Evolutionary conservation across 306 rosid species (phyloP).

Genomic region (Rosa multiflora): DNA sequence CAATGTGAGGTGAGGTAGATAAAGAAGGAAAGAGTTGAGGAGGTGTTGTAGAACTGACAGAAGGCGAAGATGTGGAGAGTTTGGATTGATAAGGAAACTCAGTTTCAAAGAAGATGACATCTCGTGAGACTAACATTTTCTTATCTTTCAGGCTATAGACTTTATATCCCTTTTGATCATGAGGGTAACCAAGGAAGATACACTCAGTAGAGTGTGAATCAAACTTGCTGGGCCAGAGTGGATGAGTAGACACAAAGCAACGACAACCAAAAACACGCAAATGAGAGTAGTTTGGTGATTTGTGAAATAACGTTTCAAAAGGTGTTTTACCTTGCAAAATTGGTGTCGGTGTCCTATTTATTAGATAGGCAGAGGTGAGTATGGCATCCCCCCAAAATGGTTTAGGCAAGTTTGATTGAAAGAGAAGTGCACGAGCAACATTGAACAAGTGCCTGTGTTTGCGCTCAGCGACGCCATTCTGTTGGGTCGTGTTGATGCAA

Average conservation of each 20-base stretch:
- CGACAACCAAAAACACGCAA: constrained; percentile 6
- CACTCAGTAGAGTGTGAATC: not conserved
- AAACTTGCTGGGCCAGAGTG: not conserved
- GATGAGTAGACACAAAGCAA: constrained; percentile 6
- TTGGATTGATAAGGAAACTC: not conserved
- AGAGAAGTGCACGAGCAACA: too few species aligned
- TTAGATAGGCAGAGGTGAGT: too few species aligned
- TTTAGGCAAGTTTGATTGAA: too few species aligned
- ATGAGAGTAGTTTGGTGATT: not conserved
- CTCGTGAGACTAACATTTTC: not conserved
- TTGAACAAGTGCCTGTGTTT: too few species aligned
- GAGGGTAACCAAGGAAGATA: constrained; percentile 12
- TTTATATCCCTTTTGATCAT: not conserved
- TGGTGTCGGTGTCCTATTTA: too few species aligned
- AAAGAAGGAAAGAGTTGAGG: not conserved
- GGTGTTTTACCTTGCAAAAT: not conserved
- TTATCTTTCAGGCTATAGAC: not conserved
- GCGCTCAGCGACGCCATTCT: too few species aligned
- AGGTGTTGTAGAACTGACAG: not conserved
- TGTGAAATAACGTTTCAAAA: not conserved
- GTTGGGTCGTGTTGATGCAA: too few species aligned
- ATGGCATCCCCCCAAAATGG: too few species aligned
- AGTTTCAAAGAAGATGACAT: not conserved
- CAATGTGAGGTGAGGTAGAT: too few species aligned
- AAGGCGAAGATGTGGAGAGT: not conserved